Evolutionary conservation across 345 rosid species (phyloP), one percentile per base, ranked within the genome.

Genomic region (Excoecaria agallocha): DNA sequence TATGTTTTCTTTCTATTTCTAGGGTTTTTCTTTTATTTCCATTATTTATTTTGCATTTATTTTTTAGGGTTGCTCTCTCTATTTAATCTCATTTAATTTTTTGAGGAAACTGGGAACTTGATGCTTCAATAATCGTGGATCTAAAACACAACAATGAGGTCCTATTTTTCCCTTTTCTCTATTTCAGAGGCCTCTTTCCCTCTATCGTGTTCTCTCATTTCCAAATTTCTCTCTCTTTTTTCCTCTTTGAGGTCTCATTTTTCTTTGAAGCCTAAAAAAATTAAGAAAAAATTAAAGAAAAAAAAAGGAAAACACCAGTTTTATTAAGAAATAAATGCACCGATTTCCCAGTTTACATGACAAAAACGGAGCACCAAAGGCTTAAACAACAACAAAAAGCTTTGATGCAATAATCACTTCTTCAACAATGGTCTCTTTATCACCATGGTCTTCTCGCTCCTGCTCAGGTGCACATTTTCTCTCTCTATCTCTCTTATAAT

Each of bases 381-480:
- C 85, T 88, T 85, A 91, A 90, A 84, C 97, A 88, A 78, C 85
- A 82, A 54, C 83, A 79, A 68, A 97, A 94, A 78, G 97, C 92
- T 59, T 76, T 92, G 95, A 90, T 94, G 87, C 98, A 94, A 69
- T 97, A 94, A 82, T 97, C 99, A 59, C 89, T 94, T 62, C 89
- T 95, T 50, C 99, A 92, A 81, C 99, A 92, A 70, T 97, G 91
- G 88, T 85, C 97, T 74, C 94, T 95, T 43, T 95, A 91, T 75
- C 99, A 93, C 76, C 98, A 97, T 0, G 98, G 94, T 17, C 93
- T 93, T 68, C 86, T 94, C 52, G 93, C 97, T 66, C 90, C 96
- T 52, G 96, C 98, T 62, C 97, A 87, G 96, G 97, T 94, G 1
- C 49, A 11, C 43, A 49, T n/a, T 3, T 50, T 37, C 51, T 48